Evolutionary conservation across 73 alveolate genomes (phyloP).

Genomic region (Tetrahymena thermophila): DNA sequence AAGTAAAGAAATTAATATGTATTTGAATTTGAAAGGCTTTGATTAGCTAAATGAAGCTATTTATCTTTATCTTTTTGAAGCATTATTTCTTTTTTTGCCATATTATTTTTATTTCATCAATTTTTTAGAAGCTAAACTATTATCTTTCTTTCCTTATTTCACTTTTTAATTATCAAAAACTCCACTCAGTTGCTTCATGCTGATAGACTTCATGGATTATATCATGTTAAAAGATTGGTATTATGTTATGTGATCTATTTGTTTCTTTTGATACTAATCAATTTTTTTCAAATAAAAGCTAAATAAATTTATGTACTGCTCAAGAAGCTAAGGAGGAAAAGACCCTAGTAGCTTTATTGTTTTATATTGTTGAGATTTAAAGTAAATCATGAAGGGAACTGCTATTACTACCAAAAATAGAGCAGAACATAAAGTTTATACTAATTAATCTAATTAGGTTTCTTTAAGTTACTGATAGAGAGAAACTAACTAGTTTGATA

Average conservation of each 20-base stretch:
- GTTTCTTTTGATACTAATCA: neutral
- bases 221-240: neutral
- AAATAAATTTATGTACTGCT: too few species aligned
- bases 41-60: neutral
- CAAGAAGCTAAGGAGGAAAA: neutral
- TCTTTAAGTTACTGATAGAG: neutral
- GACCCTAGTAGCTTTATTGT: neutral
- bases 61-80: neutral
- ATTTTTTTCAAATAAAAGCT: too few species aligned
- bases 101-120: too few species aligned
- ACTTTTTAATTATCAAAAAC: neutral
- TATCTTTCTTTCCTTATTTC: too few species aligned
- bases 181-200: neutral
- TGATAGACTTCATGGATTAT: neutral
- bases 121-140: too few species aligned
- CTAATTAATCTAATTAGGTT: too few species aligned
- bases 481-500: neutral
- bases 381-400: neutral
- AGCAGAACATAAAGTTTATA: neutral
- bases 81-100: neutral
- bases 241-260: neutral
- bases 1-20: neutral
- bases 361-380: too few species aligned
- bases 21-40: neutral
- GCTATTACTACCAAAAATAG: neutral